Percentiles rank a stretch among this genome's conserved stretches.
Conservation (phyloP, 352 stramenopile species). For the Phytophthora syringae region DNA sequence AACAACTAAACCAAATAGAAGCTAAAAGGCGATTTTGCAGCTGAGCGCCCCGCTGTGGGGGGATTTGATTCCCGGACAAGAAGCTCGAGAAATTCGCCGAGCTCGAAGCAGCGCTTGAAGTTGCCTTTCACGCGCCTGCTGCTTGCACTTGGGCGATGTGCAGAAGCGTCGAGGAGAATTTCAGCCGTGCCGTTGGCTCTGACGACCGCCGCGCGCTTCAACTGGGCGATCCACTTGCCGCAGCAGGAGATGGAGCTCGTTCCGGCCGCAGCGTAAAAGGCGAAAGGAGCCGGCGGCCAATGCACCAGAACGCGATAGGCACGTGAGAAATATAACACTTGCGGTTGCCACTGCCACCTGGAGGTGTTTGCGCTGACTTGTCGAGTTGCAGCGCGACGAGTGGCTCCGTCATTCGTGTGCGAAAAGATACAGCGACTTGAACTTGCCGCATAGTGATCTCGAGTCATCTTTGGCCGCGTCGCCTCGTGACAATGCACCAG, state of each 20-base stretch:
- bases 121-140: conserved; percentile 2
- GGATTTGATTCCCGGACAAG: conserved; percentile 14
- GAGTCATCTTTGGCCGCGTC: conserved; percentile 1
- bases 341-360: not conserved
- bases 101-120: too few species aligned
- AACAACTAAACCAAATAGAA: too few species aligned
- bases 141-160: conserved; percentile 29
- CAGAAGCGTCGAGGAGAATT: not conserved
- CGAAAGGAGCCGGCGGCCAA: conserved; percentile 13
- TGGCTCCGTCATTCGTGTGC: conserved; percentile 15
- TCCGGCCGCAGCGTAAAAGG: conserved; percentile 10
- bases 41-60: not conserved
- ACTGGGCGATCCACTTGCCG: conserved; percentile 11
- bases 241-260: not conserved
- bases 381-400: conserved; percentile 10
- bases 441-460: conserved; percentile 16
- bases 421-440: conserved; percentile 23
- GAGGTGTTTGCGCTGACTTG: conserved; percentile 1
- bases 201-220: conserved; percentile 6
- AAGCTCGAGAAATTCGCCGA: too few species aligned
- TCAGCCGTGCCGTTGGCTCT: not conserved
- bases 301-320: conserved; percentile 2
- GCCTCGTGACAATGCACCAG: not conserved
- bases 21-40: too few species aligned
- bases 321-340: too few species aligned